Evolutionary conservation across 2,329 filamentous ascomycete genomes (phyloP), one percentile per base, ranked within the genome.

Genomic region (Monilinia vaccinii-corymbosi): DNA sequence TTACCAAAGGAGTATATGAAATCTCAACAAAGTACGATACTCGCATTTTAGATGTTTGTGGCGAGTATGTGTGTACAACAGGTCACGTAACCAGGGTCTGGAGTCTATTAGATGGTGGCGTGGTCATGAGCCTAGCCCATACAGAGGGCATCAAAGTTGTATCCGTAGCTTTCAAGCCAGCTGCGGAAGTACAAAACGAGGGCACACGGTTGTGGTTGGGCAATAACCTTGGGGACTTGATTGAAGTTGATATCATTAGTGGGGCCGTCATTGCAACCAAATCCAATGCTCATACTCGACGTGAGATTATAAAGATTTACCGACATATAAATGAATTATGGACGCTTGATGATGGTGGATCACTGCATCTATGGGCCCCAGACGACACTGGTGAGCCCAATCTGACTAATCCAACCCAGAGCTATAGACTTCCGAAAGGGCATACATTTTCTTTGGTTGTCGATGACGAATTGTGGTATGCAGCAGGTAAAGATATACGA

Each of bases 291-390:
- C 94, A 97, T 68, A 84, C 85, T 9, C 84, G 89, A 46, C 81
- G 85, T 63, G 89, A 96, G 66, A 82, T 99, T 55, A 82, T 89
- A 64, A 90, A 86, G 67, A 96, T 99, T 46, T 88, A 90, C 70
- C 85, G 94, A 44, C 88, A 95, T 72, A 87, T 84, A 63, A 90
- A 91, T 66, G 89, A 97, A 69, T 83, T 99, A 72, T 99, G 94
- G 94, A 92, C 92, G 0, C 73, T 99, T 51, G 94, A 97, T 71
- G 92, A 97, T 64, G 85, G 88, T 50, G 94, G 94, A 13, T 89
- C 88, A 49, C 76, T 99, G 16, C 85, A 91, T 65, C 82, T 97
- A 6, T 99, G 94, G 94, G 85, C 84, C 1, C 86, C 92, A 4
- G 89, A 91, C 67, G 75, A 75, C 49, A 82, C 82, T 7, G 86